phyloP scores from a whole-genome alignment of 2,329 filamentous ascomycete species.

The Elsinoe necatrix region DNA sequence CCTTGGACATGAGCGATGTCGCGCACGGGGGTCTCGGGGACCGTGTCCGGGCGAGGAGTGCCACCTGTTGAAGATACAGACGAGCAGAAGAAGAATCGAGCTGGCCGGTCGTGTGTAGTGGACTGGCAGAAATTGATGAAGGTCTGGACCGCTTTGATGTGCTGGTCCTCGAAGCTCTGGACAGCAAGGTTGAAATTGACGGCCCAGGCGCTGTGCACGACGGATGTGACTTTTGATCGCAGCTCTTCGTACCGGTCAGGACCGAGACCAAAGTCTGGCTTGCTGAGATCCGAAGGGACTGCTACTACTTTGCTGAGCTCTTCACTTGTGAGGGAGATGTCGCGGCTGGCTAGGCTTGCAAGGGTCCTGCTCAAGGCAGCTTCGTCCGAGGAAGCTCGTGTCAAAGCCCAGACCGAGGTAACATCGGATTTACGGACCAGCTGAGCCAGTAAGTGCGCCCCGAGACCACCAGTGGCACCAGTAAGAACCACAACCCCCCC shows the following conservation, averaged over 20 bases:
- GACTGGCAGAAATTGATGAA: conserved; percentile 35
- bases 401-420: conserved; percentile 43
- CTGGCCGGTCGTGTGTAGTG: conserved; percentile 22
- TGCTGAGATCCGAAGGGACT: conserved; percentile 35
- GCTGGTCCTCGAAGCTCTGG: conserved; percentile 42
- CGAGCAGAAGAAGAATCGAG: conserved; percentile 44
- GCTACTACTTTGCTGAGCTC: conserved; percentile 30
- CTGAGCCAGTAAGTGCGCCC: conserved; percentile 47
- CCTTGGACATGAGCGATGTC: conserved; percentile 20
- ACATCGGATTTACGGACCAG: conserved; percentile 27
- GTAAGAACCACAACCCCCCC: conserved; percentile 42
- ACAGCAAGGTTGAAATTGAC: conserved; percentile 51
- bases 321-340: conserved; percentile 28
- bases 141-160: conserved; percentile 38
- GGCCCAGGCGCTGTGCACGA: conserved; percentile 46
- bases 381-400: conserved; percentile 37
- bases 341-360: conserved; percentile 30
- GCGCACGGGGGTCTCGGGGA: conserved; percentile 17
- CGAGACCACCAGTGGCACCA: conserved; percentile 58
- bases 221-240: conserved; percentile 29
- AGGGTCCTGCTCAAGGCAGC: conserved; percentile 30
- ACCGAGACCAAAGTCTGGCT: conserved; percentile 35
- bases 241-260: conserved; percentile 26
- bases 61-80: conserved; percentile 37
- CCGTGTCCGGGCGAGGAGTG: conserved; percentile 10